phyloP scores from a whole-genome alignment of 1,284 basidiomycete genomes.

The Boletus semigastroideus region DNA sequence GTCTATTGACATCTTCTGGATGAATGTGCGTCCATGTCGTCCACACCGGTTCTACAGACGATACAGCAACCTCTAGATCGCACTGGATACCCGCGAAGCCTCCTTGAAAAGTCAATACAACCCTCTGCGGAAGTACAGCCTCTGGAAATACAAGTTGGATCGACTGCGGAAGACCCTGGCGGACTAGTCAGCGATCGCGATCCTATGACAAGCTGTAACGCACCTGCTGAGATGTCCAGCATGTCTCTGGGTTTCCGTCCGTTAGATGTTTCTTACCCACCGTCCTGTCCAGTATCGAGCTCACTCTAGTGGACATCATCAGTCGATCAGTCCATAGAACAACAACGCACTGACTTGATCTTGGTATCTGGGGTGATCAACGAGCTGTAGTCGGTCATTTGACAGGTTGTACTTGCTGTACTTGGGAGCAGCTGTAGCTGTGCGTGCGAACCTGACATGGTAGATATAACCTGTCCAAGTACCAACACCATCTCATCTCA shows the following conservation, averaged over 20 bases:
- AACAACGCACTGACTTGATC: conserved; percentile 47
- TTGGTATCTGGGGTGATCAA: conserved; percentile 39
- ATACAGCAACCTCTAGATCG: conserved; percentile 41
- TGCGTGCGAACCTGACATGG: conserved; percentile 19
- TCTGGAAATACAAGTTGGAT: conserved; percentile 61
- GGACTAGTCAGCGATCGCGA: conserved; percentile 7
- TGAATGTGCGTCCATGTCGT: conserved; percentile 52
- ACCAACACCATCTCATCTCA: background rate
- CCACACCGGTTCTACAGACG: conserved; percentile 42
- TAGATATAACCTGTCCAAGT: background rate
- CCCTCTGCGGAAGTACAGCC: conserved; percentile 50
- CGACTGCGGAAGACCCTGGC: conserved; percentile 70
- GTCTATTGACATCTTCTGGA: conserved; percentile 74
- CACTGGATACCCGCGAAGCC: conserved; percentile 76
- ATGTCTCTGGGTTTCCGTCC: conserved; percentile 74
- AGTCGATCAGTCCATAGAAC: background rate
- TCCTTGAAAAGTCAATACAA: conserved; percentile 77
- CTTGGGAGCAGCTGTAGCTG: background rate
- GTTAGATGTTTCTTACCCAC: conserved; percentile 69
- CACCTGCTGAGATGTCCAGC: conserved; percentile 82
- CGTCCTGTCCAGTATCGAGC: conserved; percentile 79
- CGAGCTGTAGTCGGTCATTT: conserved; percentile 11
- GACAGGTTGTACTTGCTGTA: conserved; percentile 4
- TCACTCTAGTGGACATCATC: conserved; percentile 53
- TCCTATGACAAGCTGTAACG: conserved; percentile 6